These are phyloP conservation scores for Paraconiothyrium brasiliense DNA, from an alignment of 2,329 filamentous ascomycete species.

Conservation along the genomic window DNA sequence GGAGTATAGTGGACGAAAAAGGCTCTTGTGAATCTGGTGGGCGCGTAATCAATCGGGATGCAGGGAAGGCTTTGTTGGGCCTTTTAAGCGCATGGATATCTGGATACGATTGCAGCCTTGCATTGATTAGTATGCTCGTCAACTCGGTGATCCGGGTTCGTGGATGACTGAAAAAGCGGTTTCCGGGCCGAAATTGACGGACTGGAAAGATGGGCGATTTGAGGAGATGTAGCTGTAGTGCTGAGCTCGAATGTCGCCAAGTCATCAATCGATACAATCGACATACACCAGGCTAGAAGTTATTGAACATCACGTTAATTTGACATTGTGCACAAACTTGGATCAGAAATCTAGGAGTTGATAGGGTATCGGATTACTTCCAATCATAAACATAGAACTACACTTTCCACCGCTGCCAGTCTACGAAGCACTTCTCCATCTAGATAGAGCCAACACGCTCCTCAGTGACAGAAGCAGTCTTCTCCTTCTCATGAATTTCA, in stretches of 20 bases:
- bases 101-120: not conserved
- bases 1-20: not conserved
- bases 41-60: not conserved
- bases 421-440: not conserved
- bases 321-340: not conserved
- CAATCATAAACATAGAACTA: not conserved
- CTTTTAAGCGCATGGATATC: slow-evolving; percentile 7
- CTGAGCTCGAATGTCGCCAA: not conserved
- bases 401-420: not conserved
- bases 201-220: not conserved
- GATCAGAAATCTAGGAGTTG: not conserved
- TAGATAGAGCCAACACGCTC: slow-evolving; percentile 19
- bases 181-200: not conserved
- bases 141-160: not conserved
- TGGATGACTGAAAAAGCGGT: slow-evolving; percentile 7
- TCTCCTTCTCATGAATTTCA: slow-evolving; percentile 31
- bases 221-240: not conserved
- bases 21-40: not conserved
- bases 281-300: no score
- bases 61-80: not conserved
- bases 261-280: not conserved
- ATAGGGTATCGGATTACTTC: not conserved
- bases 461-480: slow-evolving; percentile 24
- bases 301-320: not conserved
- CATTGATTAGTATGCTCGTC: slow-evolving; percentile 1